phyloP scores from a whole-genome alignment of 1,284 basidiomycete species.

The Austroboletus niveus region DNA sequence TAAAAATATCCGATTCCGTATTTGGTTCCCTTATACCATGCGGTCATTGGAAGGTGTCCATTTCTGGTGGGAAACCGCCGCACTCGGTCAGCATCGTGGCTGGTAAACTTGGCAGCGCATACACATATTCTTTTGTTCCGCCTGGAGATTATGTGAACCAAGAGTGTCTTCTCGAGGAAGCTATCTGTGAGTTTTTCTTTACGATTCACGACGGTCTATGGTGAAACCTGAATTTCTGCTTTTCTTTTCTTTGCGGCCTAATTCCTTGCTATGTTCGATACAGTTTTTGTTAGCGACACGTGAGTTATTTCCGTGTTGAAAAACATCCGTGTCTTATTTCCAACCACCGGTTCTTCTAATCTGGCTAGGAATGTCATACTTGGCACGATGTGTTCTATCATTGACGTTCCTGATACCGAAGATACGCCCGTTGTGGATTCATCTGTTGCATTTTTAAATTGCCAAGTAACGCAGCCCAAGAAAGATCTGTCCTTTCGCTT shows the following conservation, averaged over 20 bases:
- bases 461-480: constrained; percentile 4
- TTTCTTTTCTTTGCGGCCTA: not conserved
- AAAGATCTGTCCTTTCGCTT: not conserved
- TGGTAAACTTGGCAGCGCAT: constrained; percentile 1
- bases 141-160: not conserved
- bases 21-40: constrained; percentile 2
- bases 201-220: not conserved
- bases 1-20: constrained; percentile 3
- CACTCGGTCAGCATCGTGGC: constrained; percentile 5
- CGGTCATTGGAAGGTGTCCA: constrained; percentile 10
- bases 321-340: not conserved
- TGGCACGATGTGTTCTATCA: constrained; percentile 1
- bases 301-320: constrained; percentile 14
- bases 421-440: constrained; percentile 1
- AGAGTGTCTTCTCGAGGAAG: constrained; percentile 3
- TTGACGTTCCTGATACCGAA: not conserved
- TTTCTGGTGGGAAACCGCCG: constrained; percentile 9
- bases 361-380: constrained; percentile 15
- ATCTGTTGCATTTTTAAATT: constrained; percentile 9
- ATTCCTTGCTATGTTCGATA: constrained; percentile 2
- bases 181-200: constrained; percentile 12
- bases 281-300: constrained; percentile 13
- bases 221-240: not conserved
- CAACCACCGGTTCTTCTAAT: constrained; percentile 2
- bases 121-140: not conserved